Evolutionary conservation across 73 alveolate species (phyloP).

Genomic region (Paramecium caudatum): DNA sequence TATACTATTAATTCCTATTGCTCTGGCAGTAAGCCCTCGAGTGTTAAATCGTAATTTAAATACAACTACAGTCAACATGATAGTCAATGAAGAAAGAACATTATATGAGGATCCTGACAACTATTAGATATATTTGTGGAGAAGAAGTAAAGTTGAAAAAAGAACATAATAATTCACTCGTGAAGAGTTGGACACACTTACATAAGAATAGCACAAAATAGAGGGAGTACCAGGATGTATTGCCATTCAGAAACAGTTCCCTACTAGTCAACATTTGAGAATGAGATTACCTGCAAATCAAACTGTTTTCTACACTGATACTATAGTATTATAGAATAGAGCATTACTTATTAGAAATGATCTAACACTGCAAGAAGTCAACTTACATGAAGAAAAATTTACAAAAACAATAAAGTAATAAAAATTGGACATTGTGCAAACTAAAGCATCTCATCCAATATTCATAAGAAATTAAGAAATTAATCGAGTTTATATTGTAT

Average conservation of each 20-base stretch:
- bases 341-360: conserved; percentile 55
- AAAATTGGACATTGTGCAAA: not conserved
- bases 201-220: not conserved
- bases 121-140: not conserved
- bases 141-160: not conserved
- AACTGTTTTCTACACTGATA: conserved; percentile 3
- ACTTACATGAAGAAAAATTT: not conserved
- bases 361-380: conserved; percentile 3
- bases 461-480: not conserved
- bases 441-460: conserved; percentile 22
- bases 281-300: conserved; percentile 40
- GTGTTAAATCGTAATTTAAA: not conserved
- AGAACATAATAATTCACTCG: not conserved
- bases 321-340: not conserved
- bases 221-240: not conserved
- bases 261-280: not conserved
- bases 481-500: not conserved
- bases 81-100: not conserved
- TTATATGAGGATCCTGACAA: conserved; percentile 4
- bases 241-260: not conserved
- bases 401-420: not conserved
- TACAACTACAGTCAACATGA: not conserved
- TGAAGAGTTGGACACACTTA: not conserved
- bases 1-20: not conserved
- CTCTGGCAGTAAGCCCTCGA: not conserved